A percentile compares a stretch with the other conserved stretches of the same genome.
phyloP scores from a whole-genome alignment of 2,329 filamentous ascomycete genomes.

The Lasiodiplodia sp. region DNA sequence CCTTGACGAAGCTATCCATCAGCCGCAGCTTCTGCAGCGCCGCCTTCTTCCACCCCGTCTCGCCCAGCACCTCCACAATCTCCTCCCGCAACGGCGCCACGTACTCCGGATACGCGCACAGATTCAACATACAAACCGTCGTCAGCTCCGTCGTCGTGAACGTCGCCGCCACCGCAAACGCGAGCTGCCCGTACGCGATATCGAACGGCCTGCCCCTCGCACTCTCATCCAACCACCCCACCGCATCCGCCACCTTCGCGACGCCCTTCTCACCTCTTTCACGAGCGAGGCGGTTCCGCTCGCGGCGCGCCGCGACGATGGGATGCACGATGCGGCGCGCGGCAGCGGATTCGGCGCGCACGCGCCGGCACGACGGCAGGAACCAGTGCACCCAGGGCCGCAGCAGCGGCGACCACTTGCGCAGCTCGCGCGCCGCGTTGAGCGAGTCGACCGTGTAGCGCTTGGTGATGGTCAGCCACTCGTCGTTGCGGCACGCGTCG shows the following conservation, averaged over 20 bases:
- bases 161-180: slow-evolving; percentile 32
- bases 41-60: slow-evolving; percentile 21
- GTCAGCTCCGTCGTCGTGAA: slow-evolving; percentile 25
- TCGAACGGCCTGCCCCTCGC: neutral
- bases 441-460: slow-evolving; percentile 48
- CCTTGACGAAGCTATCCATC: slow-evolving; percentile 34
- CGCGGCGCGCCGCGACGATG: neutral
- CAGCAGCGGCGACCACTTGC: slow-evolving; percentile 44
- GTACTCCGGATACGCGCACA: slow-evolving; percentile 34
- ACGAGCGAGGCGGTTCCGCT: neutral
- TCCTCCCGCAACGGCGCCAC: slow-evolving; percentile 31
- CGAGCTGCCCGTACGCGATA: neutral
- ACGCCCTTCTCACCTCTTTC: neutral
- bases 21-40: slow-evolving; percentile 24
- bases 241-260: neutral
- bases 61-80: slow-evolving; percentile 1
- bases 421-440: slow-evolving; percentile 40
- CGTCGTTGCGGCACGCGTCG: slow-evolving; percentile 45
- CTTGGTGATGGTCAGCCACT: slow-evolving; percentile 48
- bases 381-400: slow-evolving; percentile 35
- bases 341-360: neutral
- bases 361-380: slow-evolving; percentile 1
- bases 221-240: slow-evolving; percentile 2
- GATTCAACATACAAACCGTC: slow-evolving; percentile 14
- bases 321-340: neutral